A percentile compares a stretch with the other conserved stretches of the same genome.
These are phyloP conservation scores for Fusarium newnesense DNA, from an alignment of 2,329 filamentous ascomycete genomes.

Conservation along the genomic window DNA sequence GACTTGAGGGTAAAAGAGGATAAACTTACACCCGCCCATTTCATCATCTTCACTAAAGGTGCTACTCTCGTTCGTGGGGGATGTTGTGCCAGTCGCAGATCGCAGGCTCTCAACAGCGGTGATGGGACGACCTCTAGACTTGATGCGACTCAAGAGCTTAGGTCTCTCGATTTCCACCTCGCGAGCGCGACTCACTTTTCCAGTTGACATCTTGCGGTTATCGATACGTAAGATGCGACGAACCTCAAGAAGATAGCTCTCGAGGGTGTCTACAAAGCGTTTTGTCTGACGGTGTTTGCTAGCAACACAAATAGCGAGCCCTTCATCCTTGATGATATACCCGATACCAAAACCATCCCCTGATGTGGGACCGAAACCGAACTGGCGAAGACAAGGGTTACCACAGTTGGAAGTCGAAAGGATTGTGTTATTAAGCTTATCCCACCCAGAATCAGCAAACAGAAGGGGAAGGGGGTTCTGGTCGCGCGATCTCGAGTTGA, in stretches of 20 bases:
- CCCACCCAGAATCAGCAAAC: constrained; percentile 91
- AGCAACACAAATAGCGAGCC: constrained; percentile 89
- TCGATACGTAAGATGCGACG: constrained; percentile 82
- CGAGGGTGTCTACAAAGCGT: constrained; percentile 88
- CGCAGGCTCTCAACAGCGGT: constrained; percentile 62
- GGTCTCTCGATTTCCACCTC: constrained; percentile 59
- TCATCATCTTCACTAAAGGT: constrained; percentile 86
- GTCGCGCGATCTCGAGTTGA: constrained; percentile 59
- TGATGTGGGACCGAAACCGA: constrained; percentile 94
- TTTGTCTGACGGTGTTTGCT: constrained; percentile 95
- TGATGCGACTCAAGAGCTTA: constrained; percentile 62
- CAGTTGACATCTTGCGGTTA: constrained; percentile 55
- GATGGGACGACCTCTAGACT: constrained; percentile 79
- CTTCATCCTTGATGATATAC: constrained; percentile 89
- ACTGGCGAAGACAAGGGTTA: constrained; percentile 92
- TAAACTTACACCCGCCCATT: constrained; percentile 87
- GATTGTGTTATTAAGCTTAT: constrained; percentile 93
- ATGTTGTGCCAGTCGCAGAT: constrained; percentile 62
- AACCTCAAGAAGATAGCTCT: constrained; percentile 91
- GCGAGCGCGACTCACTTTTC: constrained; percentile 61
- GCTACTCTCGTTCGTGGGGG: constrained; percentile 74
- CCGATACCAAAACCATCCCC: constrained; percentile 97
- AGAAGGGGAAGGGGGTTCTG: constrained; percentile 74
- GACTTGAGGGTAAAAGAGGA: neutral
- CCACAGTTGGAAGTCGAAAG: constrained; percentile 98